Conservation (phyloP, 805 yeast species). For the Wickerhamomyces chaumierensis region DNA sequence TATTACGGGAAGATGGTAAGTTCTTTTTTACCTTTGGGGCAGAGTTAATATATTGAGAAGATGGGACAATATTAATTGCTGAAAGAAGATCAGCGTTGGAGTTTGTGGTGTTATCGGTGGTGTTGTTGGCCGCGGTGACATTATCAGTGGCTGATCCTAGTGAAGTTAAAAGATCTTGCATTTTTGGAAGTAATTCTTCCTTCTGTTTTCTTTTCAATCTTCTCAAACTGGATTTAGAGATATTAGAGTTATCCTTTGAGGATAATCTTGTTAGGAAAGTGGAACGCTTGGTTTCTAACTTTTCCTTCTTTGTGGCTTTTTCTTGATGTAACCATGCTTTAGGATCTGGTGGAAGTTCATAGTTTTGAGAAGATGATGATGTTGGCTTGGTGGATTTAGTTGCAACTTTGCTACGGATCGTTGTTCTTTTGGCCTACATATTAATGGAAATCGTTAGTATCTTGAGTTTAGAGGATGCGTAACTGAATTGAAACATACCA, state of each 20-base stretch:
- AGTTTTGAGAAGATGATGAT: constrained; percentile 1
- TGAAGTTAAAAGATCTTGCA: constrained; percentile 49
- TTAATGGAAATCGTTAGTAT: neutral
- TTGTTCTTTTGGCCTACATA: constrained; percentile 27
- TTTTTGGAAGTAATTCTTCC: constrained; percentile 55
- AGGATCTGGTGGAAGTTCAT: constrained; percentile 23
- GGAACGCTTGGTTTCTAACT: constrained; percentile 27
- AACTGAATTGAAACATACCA: neutral
- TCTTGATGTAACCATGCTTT: constrained; percentile 40
- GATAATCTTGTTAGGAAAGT: constrained; percentile 28
- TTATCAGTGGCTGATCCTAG: constrained; percentile 17
- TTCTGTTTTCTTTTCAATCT: constrained; percentile 52
- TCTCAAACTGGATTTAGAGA: constrained; percentile 57
- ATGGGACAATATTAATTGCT: constrained; percentile 13
- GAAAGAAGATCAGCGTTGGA: constrained; percentile 2
- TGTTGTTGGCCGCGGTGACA: neutral
- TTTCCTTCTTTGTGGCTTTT: constrained; percentile 43
- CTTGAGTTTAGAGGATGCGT: too few relatives aligned
- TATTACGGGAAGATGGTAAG: constrained; percentile 44
- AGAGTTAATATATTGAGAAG: constrained; percentile 7
- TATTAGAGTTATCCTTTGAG: constrained; percentile 23
- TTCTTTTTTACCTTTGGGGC: constrained; percentile 21
- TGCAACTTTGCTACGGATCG: constrained; percentile 23
- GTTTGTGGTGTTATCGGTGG: neutral
- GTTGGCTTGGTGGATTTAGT: constrained; percentile 21